phyloP scores from a whole-genome alignment of 2,329 filamentous ascomycete species.

The Calonectria honghensis region DNA sequence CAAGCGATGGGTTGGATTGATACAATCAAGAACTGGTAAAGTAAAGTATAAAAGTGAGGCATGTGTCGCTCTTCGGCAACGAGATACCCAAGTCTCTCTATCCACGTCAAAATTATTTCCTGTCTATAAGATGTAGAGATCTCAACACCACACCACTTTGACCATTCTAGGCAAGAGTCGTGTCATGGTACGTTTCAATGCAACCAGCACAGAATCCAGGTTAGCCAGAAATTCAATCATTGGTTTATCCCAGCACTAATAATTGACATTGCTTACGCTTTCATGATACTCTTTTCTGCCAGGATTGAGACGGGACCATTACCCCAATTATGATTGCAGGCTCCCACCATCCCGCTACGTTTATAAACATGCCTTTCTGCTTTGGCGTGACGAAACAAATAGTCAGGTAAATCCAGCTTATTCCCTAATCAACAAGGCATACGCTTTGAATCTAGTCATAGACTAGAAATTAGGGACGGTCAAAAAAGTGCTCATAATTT shows the following conservation, averaged over 20 bases:
- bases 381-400: neutral
- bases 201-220: neutral
- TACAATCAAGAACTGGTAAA: neutral
- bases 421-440: neutral
- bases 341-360: neutral
- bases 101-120: neutral
- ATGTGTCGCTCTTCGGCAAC: neutral
- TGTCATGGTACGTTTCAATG: neutral
- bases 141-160: neutral
- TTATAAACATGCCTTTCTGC: neutral
- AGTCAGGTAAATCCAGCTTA: neutral
- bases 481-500: neutral
- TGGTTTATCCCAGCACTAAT: neutral
- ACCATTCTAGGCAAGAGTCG: no score
- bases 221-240: no score
- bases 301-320: neutral
- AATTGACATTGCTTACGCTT: neutral
- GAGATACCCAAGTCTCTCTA: neutral
- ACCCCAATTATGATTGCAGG: neutral
- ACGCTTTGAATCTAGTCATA: neutral
- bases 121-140: neutral
- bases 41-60: neutral
- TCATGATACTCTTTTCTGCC: neutral
- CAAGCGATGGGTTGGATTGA: neutral
- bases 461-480: no score